Percentiles rank a stretch among this genome's conserved stretches.
Conservation (phyloP, 805 yeast genomes). For the Kodamaea nitidulidarum region DNA sequence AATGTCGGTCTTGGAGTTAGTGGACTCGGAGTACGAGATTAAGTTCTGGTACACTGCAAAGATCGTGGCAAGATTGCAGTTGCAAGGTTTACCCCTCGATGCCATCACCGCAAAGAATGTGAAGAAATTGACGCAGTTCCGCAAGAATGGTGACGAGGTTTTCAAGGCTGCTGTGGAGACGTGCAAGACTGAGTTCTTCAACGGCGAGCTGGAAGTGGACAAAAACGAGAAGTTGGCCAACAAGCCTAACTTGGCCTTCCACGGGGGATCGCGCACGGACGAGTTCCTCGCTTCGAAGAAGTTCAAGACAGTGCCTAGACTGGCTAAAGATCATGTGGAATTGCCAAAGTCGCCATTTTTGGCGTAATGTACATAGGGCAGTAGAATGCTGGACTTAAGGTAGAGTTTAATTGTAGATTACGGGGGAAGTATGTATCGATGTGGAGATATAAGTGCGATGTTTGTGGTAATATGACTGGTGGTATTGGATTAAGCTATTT, state of each 20-base stretch:
- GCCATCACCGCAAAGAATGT: slow-evolving; percentile 54
- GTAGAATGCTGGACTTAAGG: not conserved
- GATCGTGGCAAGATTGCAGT: slow-evolving; percentile 73
- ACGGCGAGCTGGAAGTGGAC: slow-evolving; percentile 30
- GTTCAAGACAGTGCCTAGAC: slow-evolving; percentile 29
- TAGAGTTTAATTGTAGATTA: not conserved
- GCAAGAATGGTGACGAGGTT: slow-evolving; percentile 47
- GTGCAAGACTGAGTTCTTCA: slow-evolving; percentile 35
- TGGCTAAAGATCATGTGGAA: slow-evolving; percentile 12
- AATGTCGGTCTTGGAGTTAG: slow-evolving; percentile 82
- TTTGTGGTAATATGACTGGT: no score
- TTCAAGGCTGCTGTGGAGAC: slow-evolving; percentile 63
- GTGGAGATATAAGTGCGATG: no score
- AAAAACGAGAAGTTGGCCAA: slow-evolving; percentile 29
- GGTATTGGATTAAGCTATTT: no score
- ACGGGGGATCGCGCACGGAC: slow-evolving; percentile 23
- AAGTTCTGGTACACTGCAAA: slow-evolving; percentile 76
- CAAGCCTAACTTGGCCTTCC: slow-evolving; percentile 27
- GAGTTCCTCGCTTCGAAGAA: slow-evolving; percentile 30
- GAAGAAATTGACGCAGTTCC: slow-evolving; percentile 41
- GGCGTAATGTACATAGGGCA: slow-evolving; percentile 1
- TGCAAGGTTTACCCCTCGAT: slow-evolving; percentile 52
- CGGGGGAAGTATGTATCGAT: not conserved
- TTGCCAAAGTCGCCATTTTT: slow-evolving; percentile 21
- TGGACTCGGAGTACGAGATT: slow-evolving; percentile 63